Percentiles rank a stretch among this genome's conserved stretches.
phyloP scores from a whole-genome alignment of 1,139 yeast species.

The Saccharomycopsis phalli region DNA sequence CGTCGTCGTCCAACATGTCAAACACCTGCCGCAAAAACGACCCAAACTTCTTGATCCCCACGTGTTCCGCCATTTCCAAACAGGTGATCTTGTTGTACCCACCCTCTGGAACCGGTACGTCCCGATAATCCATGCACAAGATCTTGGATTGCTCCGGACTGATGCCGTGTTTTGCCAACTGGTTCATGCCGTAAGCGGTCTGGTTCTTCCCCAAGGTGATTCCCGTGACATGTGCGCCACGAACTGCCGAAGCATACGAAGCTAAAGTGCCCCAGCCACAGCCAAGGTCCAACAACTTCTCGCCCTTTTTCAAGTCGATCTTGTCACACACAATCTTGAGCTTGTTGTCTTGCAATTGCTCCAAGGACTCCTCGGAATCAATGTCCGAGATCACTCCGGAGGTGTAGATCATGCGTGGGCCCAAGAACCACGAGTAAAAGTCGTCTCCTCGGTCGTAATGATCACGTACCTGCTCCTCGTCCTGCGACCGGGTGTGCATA shows the following conservation, averaged over 20 bases:
- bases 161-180: conserved; percentile 62
- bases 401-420: conserved; percentile 92
- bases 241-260: conserved; percentile 70
- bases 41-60: conserved; percentile 79
- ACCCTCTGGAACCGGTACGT: conserved; percentile 69
- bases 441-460: conserved; percentile 97
- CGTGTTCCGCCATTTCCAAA: conserved; percentile 95
- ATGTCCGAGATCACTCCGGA: conserved; percentile 77
- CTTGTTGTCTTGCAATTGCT: conserved; percentile 86
- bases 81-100: conserved; percentile 83
- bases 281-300: conserved; percentile 72
- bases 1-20: conserved; percentile 87
- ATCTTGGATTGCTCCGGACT: conserved; percentile 61
- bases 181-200: conserved; percentile 79
- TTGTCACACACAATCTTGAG: conserved; percentile 82
- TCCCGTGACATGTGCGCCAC: conserved; percentile 85
- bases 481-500: conserved; percentile 86
- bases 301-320: conserved; percentile 66
- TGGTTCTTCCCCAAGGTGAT: conserved; percentile 85
- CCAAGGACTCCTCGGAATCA: conserved; percentile 65
- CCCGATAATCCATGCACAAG: conserved; percentile 84
- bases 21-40: conserved; percentile 71
- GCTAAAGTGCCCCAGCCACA: conserved; percentile 98
- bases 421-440: conserved; percentile 88
- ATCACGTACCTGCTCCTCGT: conserved; percentile 93